Percentiles rank a stretch among this genome's conserved stretches.
Conservation (phyloP, 352 stramenopile species). For the Globisporangium paroecandrum region DNA sequence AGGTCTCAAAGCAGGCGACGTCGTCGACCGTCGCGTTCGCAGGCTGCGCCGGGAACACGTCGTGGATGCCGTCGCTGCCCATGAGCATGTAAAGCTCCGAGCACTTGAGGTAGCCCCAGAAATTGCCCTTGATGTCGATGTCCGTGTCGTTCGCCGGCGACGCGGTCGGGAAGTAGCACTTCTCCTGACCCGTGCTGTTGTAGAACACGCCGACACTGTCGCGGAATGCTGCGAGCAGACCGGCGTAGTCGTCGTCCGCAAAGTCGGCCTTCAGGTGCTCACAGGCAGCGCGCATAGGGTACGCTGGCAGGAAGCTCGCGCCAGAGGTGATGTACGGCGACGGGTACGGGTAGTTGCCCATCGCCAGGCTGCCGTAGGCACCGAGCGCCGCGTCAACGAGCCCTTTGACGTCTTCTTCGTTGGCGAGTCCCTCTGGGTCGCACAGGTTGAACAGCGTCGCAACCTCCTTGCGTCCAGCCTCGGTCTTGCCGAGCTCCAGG, state of each 20-base stretch:
- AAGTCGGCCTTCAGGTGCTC: constrained; percentile 27
- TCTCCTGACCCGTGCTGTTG: constrained; percentile 34
- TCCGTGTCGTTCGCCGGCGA: constrained; percentile 33
- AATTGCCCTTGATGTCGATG: constrained; percentile 28
- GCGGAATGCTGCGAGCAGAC: constrained; percentile 30
- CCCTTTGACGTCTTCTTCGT: constrained; percentile 19
- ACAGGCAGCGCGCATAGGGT: constrained; percentile 39
- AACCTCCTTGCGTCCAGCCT: constrained; percentile 26
- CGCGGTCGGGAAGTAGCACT: constrained; percentile 83
- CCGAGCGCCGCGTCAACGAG: constrained; percentile 17
- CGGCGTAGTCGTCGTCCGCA: constrained; percentile 7
- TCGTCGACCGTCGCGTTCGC: constrained; percentile 64
- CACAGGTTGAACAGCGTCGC: constrained; percentile 28
- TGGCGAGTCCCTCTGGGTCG: constrained; percentile 21
- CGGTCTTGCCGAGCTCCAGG: constrained; percentile 37
- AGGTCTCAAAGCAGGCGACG: constrained; percentile 53
- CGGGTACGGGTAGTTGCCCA: constrained; percentile 52
- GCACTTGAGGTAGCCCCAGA: constrained; percentile 79
- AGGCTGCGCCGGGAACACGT: constrained; percentile 84
- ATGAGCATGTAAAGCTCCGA: constrained; percentile 71
- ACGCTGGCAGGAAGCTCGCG: constrained; percentile 30
- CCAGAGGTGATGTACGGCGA: constrained; percentile 50
- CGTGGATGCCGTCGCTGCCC: constrained; percentile 54
- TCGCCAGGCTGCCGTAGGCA: constrained; percentile 33
- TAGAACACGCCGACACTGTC: constrained; percentile 47